phyloP scores from a whole-genome alignment of 139 green algal species.

The Chlamydomonas schloesseri region DNA sequence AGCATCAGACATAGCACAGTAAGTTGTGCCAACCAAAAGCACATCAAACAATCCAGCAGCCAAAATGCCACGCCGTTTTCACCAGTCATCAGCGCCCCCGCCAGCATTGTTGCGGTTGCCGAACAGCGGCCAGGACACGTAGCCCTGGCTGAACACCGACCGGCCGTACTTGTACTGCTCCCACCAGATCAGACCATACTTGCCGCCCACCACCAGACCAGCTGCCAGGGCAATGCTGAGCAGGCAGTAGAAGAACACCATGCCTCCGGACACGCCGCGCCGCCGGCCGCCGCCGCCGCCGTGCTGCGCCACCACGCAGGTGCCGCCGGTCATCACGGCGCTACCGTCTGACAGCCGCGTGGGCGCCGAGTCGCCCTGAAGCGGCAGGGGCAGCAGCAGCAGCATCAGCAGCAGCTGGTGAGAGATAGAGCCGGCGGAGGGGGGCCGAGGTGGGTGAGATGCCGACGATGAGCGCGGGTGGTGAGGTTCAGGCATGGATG shows the following conservation, averaged over 20 bases:
- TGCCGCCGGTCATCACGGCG: neutral
- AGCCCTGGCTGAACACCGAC: conserved; percentile 5
- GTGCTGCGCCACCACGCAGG: neutral
- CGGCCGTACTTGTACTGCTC: conserved; percentile 38
- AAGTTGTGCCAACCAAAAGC: too few relatives aligned
- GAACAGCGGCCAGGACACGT: conserved; percentile 30
- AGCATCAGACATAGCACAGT: too few relatives aligned
- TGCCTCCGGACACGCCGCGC: conserved; percentile 39
- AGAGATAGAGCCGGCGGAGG: too few relatives aligned
- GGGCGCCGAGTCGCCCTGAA: neutral
- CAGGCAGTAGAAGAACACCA: conserved; percentile 59
- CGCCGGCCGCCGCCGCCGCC: neutral
- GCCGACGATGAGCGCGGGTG: too few relatives aligned
- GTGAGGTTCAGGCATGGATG: too few relatives aligned
- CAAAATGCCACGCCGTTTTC: too few relatives aligned
- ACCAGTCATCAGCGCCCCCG: conserved; percentile 22
- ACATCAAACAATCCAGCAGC: too few relatives aligned
- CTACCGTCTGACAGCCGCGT: neutral
- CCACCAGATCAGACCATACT: conserved; percentile 46
- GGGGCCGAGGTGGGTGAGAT: too few relatives aligned
- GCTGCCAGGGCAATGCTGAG: conserved; percentile 41
- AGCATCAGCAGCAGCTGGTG: too few relatives aligned
- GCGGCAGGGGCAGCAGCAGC: neutral
- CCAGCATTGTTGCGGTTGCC: neutral
- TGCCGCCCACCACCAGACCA: conserved; percentile 37